phyloP scores from a whole-genome alignment of 345 rosid genomes.

The Clausena lansium region DNA sequence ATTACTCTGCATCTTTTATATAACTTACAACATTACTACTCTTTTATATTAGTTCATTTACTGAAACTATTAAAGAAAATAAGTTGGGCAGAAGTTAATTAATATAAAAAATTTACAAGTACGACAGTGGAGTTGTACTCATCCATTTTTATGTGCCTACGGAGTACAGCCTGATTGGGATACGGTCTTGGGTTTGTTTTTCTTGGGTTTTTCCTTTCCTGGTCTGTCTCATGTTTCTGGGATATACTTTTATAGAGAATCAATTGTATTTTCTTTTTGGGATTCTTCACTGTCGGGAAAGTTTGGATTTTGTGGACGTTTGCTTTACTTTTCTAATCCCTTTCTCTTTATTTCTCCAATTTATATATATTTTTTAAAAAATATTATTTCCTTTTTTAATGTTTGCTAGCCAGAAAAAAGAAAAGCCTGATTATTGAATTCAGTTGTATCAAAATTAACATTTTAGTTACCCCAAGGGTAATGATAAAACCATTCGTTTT shows the following conservation, averaged over 20 bases:
- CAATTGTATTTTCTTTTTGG: background rate
- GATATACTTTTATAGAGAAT: background rate
- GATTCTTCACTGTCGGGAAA: background rate
- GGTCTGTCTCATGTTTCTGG: background rate
- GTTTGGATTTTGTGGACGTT: background rate
- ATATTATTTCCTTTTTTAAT: too few species aligned
- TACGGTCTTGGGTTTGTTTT: background rate
- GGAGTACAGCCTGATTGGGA: background rate
- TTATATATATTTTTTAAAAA: too few species aligned
- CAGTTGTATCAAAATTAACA: background rate
- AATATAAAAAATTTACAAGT: background rate
- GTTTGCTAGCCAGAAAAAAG: background rate
- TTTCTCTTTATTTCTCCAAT: background rate
- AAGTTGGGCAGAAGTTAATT: background rate
- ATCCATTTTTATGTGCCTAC: background rate
- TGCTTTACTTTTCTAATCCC: background rate
- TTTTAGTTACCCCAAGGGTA: background rate
- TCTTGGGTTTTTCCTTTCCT: background rate
- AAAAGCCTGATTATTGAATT: background rate
- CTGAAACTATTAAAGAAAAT: background rate
- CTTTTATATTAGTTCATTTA: background rate
- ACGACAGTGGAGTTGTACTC: background rate
- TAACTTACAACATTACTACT: background rate
- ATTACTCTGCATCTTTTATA: conserved; percentile 10
- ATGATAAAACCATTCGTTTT: background rate